Conservation (phyloP, 1,284 basidiomycete species). For the Puccinia triticina region DNA sequence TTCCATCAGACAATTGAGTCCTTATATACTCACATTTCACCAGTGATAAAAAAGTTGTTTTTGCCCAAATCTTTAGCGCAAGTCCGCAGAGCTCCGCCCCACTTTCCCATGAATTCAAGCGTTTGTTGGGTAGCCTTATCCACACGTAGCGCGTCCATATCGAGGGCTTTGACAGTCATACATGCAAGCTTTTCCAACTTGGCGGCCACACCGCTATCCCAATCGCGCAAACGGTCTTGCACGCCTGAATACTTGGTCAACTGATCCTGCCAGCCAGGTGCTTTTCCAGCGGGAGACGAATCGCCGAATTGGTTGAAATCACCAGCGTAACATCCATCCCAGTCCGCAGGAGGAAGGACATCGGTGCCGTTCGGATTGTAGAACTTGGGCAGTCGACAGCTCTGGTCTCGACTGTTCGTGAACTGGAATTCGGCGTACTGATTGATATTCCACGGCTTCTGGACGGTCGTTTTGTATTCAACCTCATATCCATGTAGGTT, state of each 20-base stretch:
- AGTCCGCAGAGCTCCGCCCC: slow-evolving; percentile 51
- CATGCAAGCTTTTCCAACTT: slow-evolving; percentile 53
- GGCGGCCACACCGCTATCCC: slow-evolving; percentile 48
- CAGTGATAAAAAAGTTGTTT: slow-evolving; percentile 54
- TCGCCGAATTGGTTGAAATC: slow-evolving; percentile 93
- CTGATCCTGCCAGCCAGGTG: slow-evolving; percentile 73
- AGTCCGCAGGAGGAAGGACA: slow-evolving; percentile 63
- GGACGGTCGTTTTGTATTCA: slow-evolving; percentile 74
- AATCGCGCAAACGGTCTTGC: slow-evolving; percentile 55
- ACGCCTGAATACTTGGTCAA: slow-evolving; percentile 83
- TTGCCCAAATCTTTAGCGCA: slow-evolving; percentile 53
- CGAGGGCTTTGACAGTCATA: slow-evolving; percentile 53
- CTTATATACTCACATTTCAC: slow-evolving; percentile 54
- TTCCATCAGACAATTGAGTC: neutral
- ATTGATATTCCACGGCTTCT: slow-evolving; percentile 79
- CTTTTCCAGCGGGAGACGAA: slow-evolving; percentile 91
- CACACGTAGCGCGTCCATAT: slow-evolving; percentile 54
- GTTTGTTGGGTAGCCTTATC: slow-evolving; percentile 54
- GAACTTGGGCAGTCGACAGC: slow-evolving; percentile 75
- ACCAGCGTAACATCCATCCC: slow-evolving; percentile 73
- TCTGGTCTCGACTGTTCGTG: slow-evolving; percentile 70
- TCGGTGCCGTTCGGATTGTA: slow-evolving; percentile 75
- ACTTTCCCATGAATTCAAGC: slow-evolving; percentile 52
- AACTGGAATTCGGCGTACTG: slow-evolving; percentile 76
- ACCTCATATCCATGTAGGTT: slow-evolving; percentile 72